A percentile compares a stretch with the other conserved stretches of the same genome.
Evolutionary conservation across 768 basidiomycete species (phyloP).

Genomic region (Kockovaella imperatae): DNA sequence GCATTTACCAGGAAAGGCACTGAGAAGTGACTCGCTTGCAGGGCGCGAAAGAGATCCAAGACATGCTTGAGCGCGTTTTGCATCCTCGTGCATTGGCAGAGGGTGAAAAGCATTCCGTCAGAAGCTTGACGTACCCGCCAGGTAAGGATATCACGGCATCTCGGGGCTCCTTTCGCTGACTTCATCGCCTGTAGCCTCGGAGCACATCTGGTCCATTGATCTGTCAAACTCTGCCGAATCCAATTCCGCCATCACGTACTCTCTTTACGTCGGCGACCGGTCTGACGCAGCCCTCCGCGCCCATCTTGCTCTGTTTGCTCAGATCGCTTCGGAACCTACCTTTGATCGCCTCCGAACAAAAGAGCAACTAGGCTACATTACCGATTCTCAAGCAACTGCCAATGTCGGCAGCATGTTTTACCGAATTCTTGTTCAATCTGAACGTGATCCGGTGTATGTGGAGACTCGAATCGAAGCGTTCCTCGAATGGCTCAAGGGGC

Average conservation of each 20-base stretch:
- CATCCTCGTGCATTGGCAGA: slow-evolving; percentile 53
- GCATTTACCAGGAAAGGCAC: neutral
- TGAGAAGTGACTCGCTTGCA: slow-evolving; percentile 39
- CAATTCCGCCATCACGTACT: slow-evolving; percentile 82
- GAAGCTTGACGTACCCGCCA: slow-evolving; percentile 60
- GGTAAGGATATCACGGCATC: slow-evolving; percentile 50
- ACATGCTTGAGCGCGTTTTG: slow-evolving; percentile 63
- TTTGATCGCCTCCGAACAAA: slow-evolving; percentile 86
- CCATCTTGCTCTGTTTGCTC: slow-evolving; percentile 61
- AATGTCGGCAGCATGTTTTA: slow-evolving; percentile 68
- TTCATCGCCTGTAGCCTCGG: slow-evolving; percentile 53
- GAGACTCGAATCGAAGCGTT: slow-evolving; percentile 86
- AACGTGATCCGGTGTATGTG: slow-evolving; percentile 67
- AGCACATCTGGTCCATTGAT: slow-evolving; percentile 58
- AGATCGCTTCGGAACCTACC: slow-evolving; percentile 81
- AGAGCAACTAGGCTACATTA: slow-evolving; percentile 92
- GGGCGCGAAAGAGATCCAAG: slow-evolving; percentile 70
- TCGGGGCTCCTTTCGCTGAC: neutral
- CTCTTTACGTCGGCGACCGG: slow-evolving; percentile 66
- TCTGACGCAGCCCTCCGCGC: slow-evolving; percentile 61
- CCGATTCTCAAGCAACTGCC: slow-evolving; percentile 49
- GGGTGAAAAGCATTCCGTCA: slow-evolving; percentile 51
- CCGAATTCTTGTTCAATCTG: slow-evolving; percentile 80
- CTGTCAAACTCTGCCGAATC: slow-evolving; percentile 77
- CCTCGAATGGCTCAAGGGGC: slow-evolving; percentile 62